Conservation (phyloP, 352 stramenopile genomes). For the Phytophthora pisi region DNA sequence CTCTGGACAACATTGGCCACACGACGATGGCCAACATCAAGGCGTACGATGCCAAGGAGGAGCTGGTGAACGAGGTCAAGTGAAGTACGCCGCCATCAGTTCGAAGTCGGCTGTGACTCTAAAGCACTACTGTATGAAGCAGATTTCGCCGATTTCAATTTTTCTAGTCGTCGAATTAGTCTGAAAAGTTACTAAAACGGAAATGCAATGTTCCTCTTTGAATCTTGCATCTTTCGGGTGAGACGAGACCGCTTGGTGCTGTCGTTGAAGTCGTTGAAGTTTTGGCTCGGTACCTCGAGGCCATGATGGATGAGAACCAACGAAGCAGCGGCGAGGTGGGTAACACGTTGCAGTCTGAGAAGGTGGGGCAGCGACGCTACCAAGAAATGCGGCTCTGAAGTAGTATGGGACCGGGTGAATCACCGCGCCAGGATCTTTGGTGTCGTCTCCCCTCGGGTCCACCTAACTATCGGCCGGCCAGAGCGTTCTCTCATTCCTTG, state of each 20-base stretch:
- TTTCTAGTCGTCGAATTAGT: neutral
- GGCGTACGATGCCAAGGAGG: conserved; percentile 46
- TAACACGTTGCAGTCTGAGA: conserved; percentile 3
- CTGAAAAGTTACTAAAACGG: conserved; percentile 6
- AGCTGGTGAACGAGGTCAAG: conserved; percentile 67
- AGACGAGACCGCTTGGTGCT: neutral
- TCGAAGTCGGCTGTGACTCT: conserved; percentile 13
- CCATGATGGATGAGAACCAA: conserved; percentile 3
- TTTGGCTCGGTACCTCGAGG: neutral
- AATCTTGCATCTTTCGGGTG: neutral
- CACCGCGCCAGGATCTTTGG: neutral
- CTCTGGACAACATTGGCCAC: conserved; percentile 70
- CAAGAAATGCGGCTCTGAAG: conserved; percentile 1
- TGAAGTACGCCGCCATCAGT: conserved; percentile 10
- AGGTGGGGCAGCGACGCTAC: neutral
- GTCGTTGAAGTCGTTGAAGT: conserved; percentile 5
- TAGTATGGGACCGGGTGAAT: conserved; percentile 1
- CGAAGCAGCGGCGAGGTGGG: neutral
- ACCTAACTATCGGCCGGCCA: neutral
- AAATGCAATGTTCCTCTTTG: neutral
- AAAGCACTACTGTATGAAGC: neutral
- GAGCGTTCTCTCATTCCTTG: conserved; percentile 8
- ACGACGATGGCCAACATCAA: conserved; percentile 82
- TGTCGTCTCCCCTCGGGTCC: neutral
- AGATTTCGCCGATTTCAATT: neutral